Percentiles rank a stretch among this genome's conserved stretches.
Evolutionary conservation across 2,329 filamentous ascomycete genomes (phyloP).

Genomic region (Cladorrhinum sp.): DNA sequence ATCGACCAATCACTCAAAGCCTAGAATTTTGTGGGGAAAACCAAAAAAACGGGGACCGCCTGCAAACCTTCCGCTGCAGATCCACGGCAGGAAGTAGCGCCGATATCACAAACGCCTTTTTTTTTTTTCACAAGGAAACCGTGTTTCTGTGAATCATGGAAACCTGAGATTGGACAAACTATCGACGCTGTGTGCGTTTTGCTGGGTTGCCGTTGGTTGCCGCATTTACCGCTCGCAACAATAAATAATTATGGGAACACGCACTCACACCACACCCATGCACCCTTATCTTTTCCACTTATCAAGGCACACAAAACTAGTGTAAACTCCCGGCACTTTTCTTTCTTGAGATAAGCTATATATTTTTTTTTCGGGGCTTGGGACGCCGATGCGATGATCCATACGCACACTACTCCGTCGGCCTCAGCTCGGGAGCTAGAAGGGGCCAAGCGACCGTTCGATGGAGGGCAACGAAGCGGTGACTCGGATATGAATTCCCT

Average conservation of each 20-base stretch:
- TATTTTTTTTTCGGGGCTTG: background rate
- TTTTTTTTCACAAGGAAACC: background rate
- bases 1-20: background rate
- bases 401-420: no score
- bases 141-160: constrained; percentile 21
- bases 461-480: background rate
- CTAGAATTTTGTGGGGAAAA: background rate
- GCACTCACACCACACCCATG: no score
- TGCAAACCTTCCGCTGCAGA: background rate
- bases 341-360: background rate
- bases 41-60: background rate
- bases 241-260: background rate
- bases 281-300: background rate
- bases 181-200: no score
- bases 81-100: background rate
- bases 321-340: background rate
- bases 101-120: constrained; percentile 7
- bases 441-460: background rate
- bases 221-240: no score
- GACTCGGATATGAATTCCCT: constrained; percentile 2
- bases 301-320: background rate
- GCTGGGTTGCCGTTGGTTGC: no score
- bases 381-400: background rate
- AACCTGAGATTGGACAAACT: constrained; percentile 15
- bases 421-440: constrained; percentile 1